These are phyloP conservation scores for Diaporthe nobilis DNA, from an alignment of 2,329 filamentous ascomycete genomes.

Conservation along the genomic window DNA sequence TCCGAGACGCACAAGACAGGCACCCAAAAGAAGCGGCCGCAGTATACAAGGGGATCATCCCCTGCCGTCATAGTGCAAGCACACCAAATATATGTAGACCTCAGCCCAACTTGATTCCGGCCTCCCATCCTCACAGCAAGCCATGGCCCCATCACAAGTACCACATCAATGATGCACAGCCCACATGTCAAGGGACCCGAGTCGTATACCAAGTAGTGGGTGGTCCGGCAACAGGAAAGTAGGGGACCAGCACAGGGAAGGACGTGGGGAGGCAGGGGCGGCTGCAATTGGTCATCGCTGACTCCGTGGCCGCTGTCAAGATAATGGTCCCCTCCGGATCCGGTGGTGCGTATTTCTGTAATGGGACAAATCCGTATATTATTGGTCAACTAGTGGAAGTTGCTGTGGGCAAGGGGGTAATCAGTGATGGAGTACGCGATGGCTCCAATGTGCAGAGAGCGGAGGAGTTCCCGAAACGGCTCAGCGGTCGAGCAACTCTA, in stretches of 20 bases:
- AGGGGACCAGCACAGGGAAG: slow-evolving; percentile 6
- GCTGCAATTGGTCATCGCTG: slow-evolving; percentile 14
- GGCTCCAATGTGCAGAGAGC: not conserved
- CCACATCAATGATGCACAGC: not conserved
- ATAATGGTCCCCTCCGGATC: not conserved
- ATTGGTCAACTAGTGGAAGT: not conserved
- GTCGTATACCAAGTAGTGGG: not conserved
- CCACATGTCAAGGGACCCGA: slow-evolving; percentile 3
- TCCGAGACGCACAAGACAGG: no score
- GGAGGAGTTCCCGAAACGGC: not conserved
- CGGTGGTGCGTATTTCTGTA: slow-evolving; percentile 5
- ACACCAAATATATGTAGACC: not conserved
- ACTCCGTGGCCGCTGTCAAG: slow-evolving; percentile 2
- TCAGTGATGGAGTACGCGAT: not conserved
- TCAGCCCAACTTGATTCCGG: no score
- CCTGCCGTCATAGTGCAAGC: not conserved
- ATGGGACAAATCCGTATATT: not conserved
- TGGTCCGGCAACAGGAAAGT: not conserved
- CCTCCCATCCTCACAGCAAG: not conserved
- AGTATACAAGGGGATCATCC: not conserved
- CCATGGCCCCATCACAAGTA: not conserved
- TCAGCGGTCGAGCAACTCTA: not conserved
- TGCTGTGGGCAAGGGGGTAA: not conserved
- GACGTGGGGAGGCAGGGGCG: not conserved
- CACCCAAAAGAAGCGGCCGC: no score